These are phyloP conservation scores for Ceratocystis harringtonii DNA, from an alignment of 2,329 filamentous ascomycete species.

Conservation along the genomic window DNA sequence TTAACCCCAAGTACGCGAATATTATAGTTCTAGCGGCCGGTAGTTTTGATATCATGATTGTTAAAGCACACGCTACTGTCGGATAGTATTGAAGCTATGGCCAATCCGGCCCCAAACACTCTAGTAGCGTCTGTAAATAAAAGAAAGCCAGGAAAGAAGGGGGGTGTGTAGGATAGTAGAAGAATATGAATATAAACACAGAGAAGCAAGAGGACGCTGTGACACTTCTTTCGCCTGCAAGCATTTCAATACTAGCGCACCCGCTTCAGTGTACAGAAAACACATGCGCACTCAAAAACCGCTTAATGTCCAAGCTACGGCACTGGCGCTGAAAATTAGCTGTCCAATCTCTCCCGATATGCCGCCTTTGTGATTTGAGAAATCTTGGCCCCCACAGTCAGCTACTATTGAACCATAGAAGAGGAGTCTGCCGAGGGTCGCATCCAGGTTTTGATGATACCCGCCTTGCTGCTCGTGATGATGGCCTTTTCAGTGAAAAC, in stretches of 20 bases:
- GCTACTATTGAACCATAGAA: not conserved
- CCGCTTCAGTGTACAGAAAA: not conserved
- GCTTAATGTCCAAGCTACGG: not conserved
- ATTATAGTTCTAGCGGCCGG: too few species aligned
- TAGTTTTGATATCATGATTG: too few species aligned
- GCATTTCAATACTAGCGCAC: not conserved
- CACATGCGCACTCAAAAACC: not conserved
- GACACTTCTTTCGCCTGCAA: not conserved
- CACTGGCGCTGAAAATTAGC: not conserved
- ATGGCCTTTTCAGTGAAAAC: slow-evolving; percentile 83
- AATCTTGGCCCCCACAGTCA: not conserved
- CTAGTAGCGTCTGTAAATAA: not conserved
- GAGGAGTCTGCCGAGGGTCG: slow-evolving; percentile 32
- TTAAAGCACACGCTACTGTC: not conserved
- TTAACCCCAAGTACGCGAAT: too few species aligned
- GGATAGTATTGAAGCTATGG: not conserved
- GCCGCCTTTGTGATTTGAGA: not conserved
- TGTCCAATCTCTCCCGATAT: not conserved
- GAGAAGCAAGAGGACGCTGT: not conserved
- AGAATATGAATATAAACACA: not conserved
- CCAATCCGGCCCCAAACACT: not conserved
- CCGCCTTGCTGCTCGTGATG: slow-evolving; percentile 79
- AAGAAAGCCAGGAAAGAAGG: too few species aligned
- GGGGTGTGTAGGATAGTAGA: not conserved
- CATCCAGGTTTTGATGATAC: slow-evolving; percentile 62